Evolutionary conservation across 192 early-diverging fungal genomes (phyloP).

Genomic region (Gryganskiella cystojenkinii): DNA sequence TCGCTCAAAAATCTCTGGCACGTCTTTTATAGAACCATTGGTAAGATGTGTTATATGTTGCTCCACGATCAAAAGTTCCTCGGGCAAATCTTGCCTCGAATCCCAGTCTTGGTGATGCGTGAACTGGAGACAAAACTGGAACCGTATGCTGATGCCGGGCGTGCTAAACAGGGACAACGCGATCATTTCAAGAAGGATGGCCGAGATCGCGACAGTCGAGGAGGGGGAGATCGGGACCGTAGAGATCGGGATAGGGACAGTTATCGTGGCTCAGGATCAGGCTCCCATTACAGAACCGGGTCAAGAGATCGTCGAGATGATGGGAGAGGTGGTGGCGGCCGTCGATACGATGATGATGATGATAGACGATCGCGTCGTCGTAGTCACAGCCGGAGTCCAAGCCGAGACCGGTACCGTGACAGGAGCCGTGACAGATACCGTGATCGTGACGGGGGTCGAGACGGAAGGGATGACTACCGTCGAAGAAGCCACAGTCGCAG

Average conservation of each 20-base stretch:
- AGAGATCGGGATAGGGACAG: constrained; percentile 24
- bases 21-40: constrained; percentile 73
- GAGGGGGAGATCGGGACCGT: too few species aligned
- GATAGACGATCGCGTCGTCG: constrained; percentile 29
- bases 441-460: constrained; percentile 32
- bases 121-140: constrained; percentile 76
- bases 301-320: constrained; percentile 20
- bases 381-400: constrained; percentile 25
- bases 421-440: constrained; percentile 36
- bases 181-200: constrained; percentile 43
- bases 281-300: constrained; percentile 31
- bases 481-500: constrained; percentile 43
- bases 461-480: constrained; percentile 38
- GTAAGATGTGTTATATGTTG: constrained; percentile 70
- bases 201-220: constrained; percentile 10
- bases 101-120: constrained; percentile 83
- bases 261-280: constrained; percentile 3
- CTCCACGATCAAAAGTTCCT: constrained; percentile 81
- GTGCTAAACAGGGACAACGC: constrained; percentile 35
- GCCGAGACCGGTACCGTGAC: constrained; percentile 34
- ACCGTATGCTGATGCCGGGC: constrained; percentile 52
- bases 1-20: constrained; percentile 1
- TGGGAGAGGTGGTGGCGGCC: constrained; percentile 13
- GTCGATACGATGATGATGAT: constrained; percentile 25
- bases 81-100: constrained; percentile 84